These are phyloP conservation scores for Saxophila tyrrhenica DNA, from an alignment of 495 filamentous ascomycete genomes.

Conservation along the genomic window DNA sequence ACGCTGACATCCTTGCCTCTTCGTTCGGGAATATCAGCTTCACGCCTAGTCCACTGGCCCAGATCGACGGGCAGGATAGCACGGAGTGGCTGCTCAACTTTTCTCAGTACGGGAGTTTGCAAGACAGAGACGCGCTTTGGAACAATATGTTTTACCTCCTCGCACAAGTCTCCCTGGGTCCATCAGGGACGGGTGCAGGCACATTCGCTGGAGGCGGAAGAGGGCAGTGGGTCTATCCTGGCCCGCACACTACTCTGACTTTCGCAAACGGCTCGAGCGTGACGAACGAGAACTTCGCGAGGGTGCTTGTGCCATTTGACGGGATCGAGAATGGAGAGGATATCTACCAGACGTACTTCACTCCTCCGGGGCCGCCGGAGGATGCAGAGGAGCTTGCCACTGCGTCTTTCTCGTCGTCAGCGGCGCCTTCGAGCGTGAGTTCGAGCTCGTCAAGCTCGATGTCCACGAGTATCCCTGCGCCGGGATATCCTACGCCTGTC, in stretches of 20 bases:
- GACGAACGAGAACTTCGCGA: slow-evolving; percentile 12
- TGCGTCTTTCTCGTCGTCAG: slow-evolving; percentile 10
- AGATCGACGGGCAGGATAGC: slow-evolving; percentile 27
- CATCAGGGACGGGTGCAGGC: slow-evolving; percentile 21
- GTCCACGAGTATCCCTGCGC: slow-evolving; percentile 19
- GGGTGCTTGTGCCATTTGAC: slow-evolving; percentile 10
- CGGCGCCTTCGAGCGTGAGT: not conserved
- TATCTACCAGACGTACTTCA: slow-evolving; percentile 29
- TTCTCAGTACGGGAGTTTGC: slow-evolving; percentile 13
- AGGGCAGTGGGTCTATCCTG: slow-evolving; percentile 8
- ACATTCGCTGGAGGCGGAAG: slow-evolving; percentile 24
- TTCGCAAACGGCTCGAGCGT: slow-evolving; percentile 19
- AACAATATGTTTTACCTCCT: slow-evolving; percentile 20
- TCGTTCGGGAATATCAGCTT: slow-evolving; percentile 26
- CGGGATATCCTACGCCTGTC: slow-evolving; percentile 41
- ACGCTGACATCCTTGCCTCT: slow-evolving; percentile 22
- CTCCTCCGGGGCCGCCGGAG: not conserved
- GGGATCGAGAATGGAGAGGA: slow-evolving; percentile 29
- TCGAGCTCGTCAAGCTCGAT: not conserved
- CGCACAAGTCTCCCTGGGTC: slow-evolving; percentile 16
- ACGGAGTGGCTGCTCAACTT: slow-evolving; percentile 15
- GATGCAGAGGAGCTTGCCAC: slow-evolving; percentile 7
- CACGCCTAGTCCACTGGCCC: slow-evolving; percentile 21
- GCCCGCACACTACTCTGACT: slow-evolving; percentile 3
- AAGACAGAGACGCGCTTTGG: slow-evolving; percentile 18